Evolutionary conservation across 441 rosid species (phyloP), one percentile per base, ranked within the genome.

Genomic region (Euphorbia schlechtendalii): DNA sequence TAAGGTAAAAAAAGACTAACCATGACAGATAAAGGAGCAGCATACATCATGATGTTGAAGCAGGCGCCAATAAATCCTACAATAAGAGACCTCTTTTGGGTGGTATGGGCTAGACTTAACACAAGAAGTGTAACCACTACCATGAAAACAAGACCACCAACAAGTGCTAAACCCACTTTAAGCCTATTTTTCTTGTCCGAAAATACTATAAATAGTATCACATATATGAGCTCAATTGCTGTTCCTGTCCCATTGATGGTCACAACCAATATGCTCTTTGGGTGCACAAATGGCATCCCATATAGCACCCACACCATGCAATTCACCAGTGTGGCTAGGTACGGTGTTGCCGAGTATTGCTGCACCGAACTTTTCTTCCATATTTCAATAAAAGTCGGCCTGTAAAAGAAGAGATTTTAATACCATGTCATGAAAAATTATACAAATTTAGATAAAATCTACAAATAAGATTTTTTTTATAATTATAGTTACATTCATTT

Each of bases 261-360:
- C 17, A 82, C 4, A 48, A 93, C 95, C 72, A 93, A 68, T 22
- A 68, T 69, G 79, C 91, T 90, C 57, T 88, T 2, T 0, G 96
- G 91, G 71, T 82, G 90, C 61, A 93, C 92, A 73, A 73, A 51
- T 9, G 99, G 99, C 9, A 90, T 82, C 0, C 96, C 99, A 7
- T 86, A 93, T 53, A 93, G 65, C 14, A 87, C 82, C 99, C 97
- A 93, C 15, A 82, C 80, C 84, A 82, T 40, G 77, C 97, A 93
- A 78, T 90, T 93, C 60, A 83, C 69, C 12, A 88, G 64, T n/a
- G 96, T 80, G 20, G 95, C 93, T 3, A 93, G 64, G 71, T 93
- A 93, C 9, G 99, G 99, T 8, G 57, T 71, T 7, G 93, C 68
- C 15, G 96, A 88, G 78, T 74, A 93, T 21, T 84, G 92, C 76